Conservation (phyloP, 2,329 filamentous ascomycete species). For the Alternaria sp. region DNA sequence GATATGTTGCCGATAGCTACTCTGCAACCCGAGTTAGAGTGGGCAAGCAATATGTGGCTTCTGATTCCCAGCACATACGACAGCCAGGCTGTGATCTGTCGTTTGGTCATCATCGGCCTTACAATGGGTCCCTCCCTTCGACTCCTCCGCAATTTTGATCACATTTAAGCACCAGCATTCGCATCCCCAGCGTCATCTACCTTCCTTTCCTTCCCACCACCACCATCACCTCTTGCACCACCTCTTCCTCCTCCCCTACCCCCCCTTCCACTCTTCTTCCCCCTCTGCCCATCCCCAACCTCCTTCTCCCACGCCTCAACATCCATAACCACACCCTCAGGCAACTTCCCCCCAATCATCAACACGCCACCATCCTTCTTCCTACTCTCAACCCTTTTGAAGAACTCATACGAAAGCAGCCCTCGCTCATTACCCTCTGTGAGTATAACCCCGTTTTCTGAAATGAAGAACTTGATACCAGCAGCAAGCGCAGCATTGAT, state of each 20-base stretch:
- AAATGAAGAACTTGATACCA: slow-evolving; percentile 73
- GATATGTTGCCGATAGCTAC: background rate
- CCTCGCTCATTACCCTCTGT: slow-evolving; percentile 57
- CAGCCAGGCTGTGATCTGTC: background rate
- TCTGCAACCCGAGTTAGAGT: background rate
- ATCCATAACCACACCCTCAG: slow-evolving; percentile 45
- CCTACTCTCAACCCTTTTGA: slow-evolving; percentile 72
- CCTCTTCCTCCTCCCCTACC: slow-evolving; percentile 29
- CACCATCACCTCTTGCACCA: slow-evolving; percentile 21
- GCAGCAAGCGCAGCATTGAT: slow-evolving; percentile 67
- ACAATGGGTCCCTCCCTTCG: background rate
- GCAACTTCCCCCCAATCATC: slow-evolving; percentile 71
- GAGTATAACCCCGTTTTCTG: slow-evolving; percentile 58
- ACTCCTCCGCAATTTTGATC: background rate
- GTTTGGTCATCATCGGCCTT: background rate
- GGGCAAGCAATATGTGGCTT: background rate
- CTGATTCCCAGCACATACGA: background rate
- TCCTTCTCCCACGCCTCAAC: slow-evolving; percentile 47
- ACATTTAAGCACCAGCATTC: slow-evolving; percentile 22
- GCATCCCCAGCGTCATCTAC: slow-evolving; percentile 34
- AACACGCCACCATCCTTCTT: slow-evolving; percentile 67
- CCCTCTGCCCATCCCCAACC: slow-evolving; percentile 26
- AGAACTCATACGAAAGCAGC: slow-evolving; percentile 57
- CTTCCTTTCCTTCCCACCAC: slow-evolving; percentile 26
- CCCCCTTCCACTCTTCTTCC: slow-evolving; percentile 29